A percentile compares a stretch with the other conserved stretches of the same genome.
Conservation (phyloP, 495 filamentous ascomycete species). For the Paragyromitra xinjiangensis region DNA sequence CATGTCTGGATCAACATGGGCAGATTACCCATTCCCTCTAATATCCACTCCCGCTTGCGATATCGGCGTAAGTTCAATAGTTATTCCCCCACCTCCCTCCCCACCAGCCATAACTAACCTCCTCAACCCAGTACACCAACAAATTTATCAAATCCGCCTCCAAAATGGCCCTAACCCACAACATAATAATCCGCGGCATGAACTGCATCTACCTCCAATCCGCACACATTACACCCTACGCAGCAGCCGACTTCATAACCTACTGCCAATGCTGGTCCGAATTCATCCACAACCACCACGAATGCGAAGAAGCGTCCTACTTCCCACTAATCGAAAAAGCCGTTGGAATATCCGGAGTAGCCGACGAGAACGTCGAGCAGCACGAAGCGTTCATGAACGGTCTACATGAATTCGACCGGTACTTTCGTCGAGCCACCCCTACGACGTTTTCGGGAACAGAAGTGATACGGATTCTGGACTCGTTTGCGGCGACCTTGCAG, state of each 20-base stretch:
- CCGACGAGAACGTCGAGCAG: constrained; percentile 54
- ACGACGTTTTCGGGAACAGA: constrained; percentile 32
- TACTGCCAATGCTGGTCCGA: constrained; percentile 60
- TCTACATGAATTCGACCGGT: constrained; percentile 41
- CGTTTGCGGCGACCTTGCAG: constrained; percentile 51
- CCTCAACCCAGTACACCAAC: constrained; percentile 38
- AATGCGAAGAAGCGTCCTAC: constrained; percentile 58
- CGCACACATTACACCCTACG: constrained; percentile 50
- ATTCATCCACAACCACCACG: constrained; percentile 59
- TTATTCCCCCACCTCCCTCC: constrained; percentile 9
- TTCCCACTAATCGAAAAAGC: constrained; percentile 59
- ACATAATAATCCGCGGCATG: constrained; percentile 56
- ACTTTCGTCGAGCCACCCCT: constrained; percentile 38
- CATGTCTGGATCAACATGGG: constrained; percentile 45
- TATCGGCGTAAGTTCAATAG: constrained; percentile 49
- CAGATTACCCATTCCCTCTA: constrained; percentile 55
- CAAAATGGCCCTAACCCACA: constrained; percentile 56
- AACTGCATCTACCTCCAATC: constrained; percentile 58
- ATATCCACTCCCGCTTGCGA: constrained; percentile 53
- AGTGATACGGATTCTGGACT: constrained; percentile 48
- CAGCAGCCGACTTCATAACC: constrained; percentile 55
- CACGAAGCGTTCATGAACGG: constrained; percentile 55
- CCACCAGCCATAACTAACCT: constrained; percentile 7
- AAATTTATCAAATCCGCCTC: constrained; percentile 55
- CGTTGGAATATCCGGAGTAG: constrained; percentile 49